Conservation (phyloP, 352 stramenopile species). For the Globisporangium sylvaticum region DNA sequence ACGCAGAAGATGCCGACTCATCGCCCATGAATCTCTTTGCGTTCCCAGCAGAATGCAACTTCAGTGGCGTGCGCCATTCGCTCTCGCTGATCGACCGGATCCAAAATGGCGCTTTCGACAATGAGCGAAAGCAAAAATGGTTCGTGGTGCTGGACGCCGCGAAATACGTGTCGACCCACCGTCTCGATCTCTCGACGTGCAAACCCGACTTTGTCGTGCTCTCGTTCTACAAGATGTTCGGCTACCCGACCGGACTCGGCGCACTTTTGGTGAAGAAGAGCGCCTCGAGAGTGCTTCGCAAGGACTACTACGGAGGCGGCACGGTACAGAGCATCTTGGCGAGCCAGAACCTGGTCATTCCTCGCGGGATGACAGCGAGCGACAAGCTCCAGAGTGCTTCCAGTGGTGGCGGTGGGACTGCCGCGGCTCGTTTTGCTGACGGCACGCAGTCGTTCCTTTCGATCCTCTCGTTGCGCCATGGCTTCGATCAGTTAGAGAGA, state of each 20-base stretch:
- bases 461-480: slow-evolving; percentile 54
- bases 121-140: slow-evolving; percentile 21
- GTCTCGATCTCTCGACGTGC: slow-evolving; percentile 41
- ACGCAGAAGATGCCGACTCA: slow-evolving; percentile 2
- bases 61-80: slow-evolving; percentile 53
- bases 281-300: slow-evolving; percentile 35
- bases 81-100: slow-evolving; percentile 40
- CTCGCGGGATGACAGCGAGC: slow-evolving; percentile 20
- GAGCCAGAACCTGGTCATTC: slow-evolving; percentile 32
- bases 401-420: neutral
- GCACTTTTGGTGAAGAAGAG: slow-evolving; percentile 50
- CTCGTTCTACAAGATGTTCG: slow-evolving; percentile 87
- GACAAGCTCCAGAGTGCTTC: neutral
- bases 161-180: slow-evolving; percentile 57
- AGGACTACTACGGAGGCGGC: slow-evolving; percentile 61
- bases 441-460: slow-evolving; percentile 67
- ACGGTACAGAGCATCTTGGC: slow-evolving; percentile 62
- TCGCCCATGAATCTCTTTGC: slow-evolving; percentile 45
- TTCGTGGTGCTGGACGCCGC: slow-evolving; percentile 69
- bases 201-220: slow-evolving; percentile 63
- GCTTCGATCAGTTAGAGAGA: slow-evolving; percentile 38
- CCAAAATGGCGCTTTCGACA: slow-evolving; percentile 17
- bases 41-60: slow-evolving; percentile 78
- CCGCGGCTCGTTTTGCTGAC: slow-evolving; percentile 42
- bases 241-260: slow-evolving; percentile 65